phyloP scores from a whole-genome alignment of 176 grass and related monocot species.

The Hordeum marinum region DNA sequence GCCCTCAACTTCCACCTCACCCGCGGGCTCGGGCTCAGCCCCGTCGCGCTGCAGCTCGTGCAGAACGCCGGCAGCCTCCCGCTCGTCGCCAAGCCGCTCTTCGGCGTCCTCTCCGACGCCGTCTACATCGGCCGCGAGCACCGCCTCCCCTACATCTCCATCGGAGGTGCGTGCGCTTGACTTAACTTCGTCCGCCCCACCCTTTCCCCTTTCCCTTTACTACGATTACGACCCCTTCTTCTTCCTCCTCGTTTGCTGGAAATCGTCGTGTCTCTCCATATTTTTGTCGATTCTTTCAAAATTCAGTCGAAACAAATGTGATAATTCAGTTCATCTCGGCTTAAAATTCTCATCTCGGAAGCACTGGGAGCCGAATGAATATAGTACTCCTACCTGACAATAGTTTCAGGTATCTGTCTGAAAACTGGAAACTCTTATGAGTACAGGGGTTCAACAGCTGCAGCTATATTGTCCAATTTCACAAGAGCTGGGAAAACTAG shows the following conservation, averaged over 20 bases:
- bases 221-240: not conserved
- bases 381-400: not conserved
- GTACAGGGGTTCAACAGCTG: not conserved
- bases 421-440: not conserved
- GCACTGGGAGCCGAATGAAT: not conserved
- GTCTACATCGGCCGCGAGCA: conserved; percentile 47
- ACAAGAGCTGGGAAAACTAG: not conserved
- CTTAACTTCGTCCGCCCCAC: not conserved
- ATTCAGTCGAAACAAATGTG: not conserved
- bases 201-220: not conserved
- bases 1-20: conserved; percentile 83
- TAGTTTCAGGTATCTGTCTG: not conserved
- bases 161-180: conserved; percentile 39
- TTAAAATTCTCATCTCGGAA: not conserved
- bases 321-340: not conserved
- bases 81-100: conserved; percentile 80
- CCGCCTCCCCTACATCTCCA: conserved; percentile 64
- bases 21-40: conserved; percentile 47
- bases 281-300: not conserved
- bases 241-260: not conserved
- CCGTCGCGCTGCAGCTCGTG: conserved; percentile 56
- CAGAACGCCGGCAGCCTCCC: conserved; percentile 64
- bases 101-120: conserved; percentile 72
- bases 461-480: not conserved
- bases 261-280: not conserved